phyloP scores from a whole-genome alignment of 2,329 filamentous ascomycete genomes.

The Colletotrichum gloeosporioides region DNA sequence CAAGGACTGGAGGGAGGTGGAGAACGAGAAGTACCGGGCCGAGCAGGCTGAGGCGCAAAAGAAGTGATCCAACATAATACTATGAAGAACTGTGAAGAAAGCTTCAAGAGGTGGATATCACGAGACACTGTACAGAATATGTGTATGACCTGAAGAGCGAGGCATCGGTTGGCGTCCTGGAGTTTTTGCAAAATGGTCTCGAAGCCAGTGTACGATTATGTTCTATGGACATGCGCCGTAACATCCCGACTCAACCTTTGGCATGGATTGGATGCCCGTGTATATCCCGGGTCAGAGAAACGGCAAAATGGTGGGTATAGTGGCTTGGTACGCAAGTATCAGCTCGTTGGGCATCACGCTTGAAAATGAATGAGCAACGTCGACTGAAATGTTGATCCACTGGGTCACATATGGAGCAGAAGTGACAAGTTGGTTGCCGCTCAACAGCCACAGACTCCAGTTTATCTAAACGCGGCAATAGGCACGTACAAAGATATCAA shows the following conservation, averaged over 20 bases:
- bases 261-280: background rate
- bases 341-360: background rate
- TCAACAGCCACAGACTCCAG: background rate
- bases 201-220: background rate
- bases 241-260: background rate
- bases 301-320: background rate
- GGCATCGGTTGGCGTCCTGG: constrained; percentile 18
- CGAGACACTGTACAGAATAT: constrained; percentile 10
- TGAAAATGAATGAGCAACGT: background rate
- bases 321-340: background rate
- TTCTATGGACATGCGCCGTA: background rate
- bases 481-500: background rate
- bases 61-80: constrained; percentile 17
- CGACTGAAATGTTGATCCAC: background rate
- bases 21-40: constrained; percentile 65
- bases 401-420: background rate
- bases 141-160: constrained; percentile 19
- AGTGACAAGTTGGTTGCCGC: background rate
- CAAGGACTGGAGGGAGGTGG: constrained; percentile 67
- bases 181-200: constrained; percentile 6
- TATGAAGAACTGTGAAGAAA: too few species aligned
- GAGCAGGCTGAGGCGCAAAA: constrained; percentile 33
- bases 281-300: background rate
- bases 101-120: background rate
- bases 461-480: background rate